Evolutionary conservation across 129 eudicot species (phyloP).

Genomic region (Tagetes erecta): DNA sequence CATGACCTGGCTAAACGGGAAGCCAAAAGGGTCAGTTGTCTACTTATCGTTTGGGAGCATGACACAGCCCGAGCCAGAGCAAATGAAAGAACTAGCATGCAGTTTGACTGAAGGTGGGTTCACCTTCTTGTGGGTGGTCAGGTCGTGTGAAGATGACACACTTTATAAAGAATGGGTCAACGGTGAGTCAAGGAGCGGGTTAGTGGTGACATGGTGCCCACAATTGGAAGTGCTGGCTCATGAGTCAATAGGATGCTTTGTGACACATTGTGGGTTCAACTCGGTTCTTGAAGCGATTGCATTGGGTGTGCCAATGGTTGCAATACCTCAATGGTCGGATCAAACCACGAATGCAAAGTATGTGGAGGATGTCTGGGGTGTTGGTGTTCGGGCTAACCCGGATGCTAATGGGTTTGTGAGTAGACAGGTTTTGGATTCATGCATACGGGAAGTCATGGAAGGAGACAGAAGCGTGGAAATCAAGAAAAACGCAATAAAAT

Average conservation of each 20-base stretch:
- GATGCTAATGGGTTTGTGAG: constrained; percentile 37
- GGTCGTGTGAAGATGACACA: constrained; percentile 24
- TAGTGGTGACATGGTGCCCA: constrained; percentile 42
- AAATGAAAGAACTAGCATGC: constrained; percentile 34
- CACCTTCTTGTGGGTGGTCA: constrained; percentile 39
- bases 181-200: constrained; percentile 18
- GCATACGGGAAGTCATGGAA: constrained; percentile 44
- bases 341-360: constrained; percentile 41
- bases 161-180: constrained; percentile 11
- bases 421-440: constrained; percentile 23
- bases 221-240: constrained; percentile 45
- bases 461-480: constrained; percentile 33
- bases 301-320: constrained; percentile 41
- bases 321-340: constrained; percentile 42
- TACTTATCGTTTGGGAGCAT: constrained; percentile 42
- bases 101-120: constrained; percentile 23
- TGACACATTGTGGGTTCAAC: constrained; percentile 45
- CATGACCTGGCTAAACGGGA: constrained; percentile 40
- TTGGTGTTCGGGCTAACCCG: constrained; percentile 36
- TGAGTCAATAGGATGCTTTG: constrained; percentile 42
- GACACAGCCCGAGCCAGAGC: constrained; percentile 26
- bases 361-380: constrained; percentile 44
- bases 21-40: constrained; percentile 35
- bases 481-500: constrained; percentile 24
- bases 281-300: constrained; percentile 40